Percentiles rank a stretch among this genome's conserved stretches.
These are phyloP conservation scores for Wickerhamiella azymoides DNA, from an alignment of 805 yeast species.

Conservation along the genomic window DNA sequence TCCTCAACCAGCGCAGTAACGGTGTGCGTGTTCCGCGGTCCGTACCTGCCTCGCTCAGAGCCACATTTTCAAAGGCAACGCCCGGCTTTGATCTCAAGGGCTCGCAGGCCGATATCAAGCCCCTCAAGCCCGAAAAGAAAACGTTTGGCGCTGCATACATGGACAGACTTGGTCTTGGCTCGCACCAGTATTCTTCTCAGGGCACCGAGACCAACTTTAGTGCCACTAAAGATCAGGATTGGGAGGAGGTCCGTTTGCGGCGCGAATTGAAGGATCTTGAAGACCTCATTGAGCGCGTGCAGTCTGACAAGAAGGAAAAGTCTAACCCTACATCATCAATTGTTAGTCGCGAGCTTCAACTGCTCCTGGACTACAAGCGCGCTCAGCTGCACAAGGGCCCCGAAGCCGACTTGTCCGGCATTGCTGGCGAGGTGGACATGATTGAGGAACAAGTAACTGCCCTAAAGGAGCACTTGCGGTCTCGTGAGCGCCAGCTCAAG, in stretches of 20 bases:
- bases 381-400: constrained; percentile 31
- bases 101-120: constrained; percentile 33
- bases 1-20: constrained; percentile 75
- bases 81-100: constrained; percentile 47
- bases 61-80: constrained; percentile 75
- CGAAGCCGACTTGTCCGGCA: constrained; percentile 18
- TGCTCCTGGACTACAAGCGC: constrained; percentile 65
- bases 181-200: constrained; percentile 30
- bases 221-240: constrained; percentile 55
- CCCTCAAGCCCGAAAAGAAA: constrained; percentile 11
- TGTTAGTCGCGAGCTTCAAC: constrained; percentile 59
- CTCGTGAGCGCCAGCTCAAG: constrained; percentile 47
- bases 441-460: constrained; percentile 66
- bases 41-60: constrained; percentile 87
- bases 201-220: constrained; percentile 38
- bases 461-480: constrained; percentile 51
- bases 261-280: constrained; percentile 69
- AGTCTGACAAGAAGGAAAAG: constrained; percentile 22
- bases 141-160: constrained; percentile 24
- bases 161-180: constrained; percentile 31
- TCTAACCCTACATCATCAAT: constrained; percentile 25
- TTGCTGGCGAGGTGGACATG: constrained; percentile 43
- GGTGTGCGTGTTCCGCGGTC: constrained; percentile 78
- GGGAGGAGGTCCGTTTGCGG: constrained; percentile 81
- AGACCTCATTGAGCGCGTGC: constrained; percentile 44